Evolutionary conservation across 805 yeast genomes (phyloP).

Genomic region (Myxozyma geophila): DNA sequence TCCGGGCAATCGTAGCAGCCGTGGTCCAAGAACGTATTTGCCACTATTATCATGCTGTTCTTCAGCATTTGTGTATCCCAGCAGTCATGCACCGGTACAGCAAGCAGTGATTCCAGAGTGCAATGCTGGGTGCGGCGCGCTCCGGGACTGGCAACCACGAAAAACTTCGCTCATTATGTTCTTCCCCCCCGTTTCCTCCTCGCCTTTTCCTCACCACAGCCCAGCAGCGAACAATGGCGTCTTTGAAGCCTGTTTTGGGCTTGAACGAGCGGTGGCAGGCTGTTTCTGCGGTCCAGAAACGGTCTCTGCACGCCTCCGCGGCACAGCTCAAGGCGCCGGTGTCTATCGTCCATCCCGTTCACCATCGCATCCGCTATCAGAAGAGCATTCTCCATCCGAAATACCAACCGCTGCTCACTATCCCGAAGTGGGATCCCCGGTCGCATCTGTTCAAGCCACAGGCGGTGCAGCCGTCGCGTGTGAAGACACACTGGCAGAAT

Average conservation of each 20-base stretch:
- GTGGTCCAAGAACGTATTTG: neutral
- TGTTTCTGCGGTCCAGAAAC: neutral
- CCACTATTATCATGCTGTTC: no score
- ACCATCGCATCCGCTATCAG: slow-evolving; percentile 78
- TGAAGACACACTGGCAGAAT: slow-evolving; percentile 73
- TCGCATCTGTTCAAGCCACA: slow-evolving; percentile 79
- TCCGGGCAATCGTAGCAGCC: neutral
- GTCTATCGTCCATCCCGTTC: slow-evolving; percentile 87
- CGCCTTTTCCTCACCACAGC: neutral
- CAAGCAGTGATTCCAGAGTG: no score
- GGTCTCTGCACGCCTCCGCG: slow-evolving; percentile 21
- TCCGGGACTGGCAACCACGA: neutral
- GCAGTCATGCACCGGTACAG: neutral
- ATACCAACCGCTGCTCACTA: slow-evolving; percentile 64
- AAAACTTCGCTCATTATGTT: slow-evolving; percentile 2
- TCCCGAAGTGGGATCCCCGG: slow-evolving; percentile 73
- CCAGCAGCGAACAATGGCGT: neutral
- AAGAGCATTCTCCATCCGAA: slow-evolving; percentile 77
- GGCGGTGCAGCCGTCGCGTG: slow-evolving; percentile 77
- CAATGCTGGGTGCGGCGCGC: slow-evolving; percentile 2
- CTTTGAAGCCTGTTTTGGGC: neutral
- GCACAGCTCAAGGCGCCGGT: slow-evolving; percentile 54
- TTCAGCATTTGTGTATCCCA: neutral
- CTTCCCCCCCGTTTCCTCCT: neutral
- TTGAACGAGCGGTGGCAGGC: neutral